Evolutionary conservation across 1,139 yeast genomes (phyloP), one percentile per base, ranked within the genome.

Genomic region (Suhomyces ambrosiae): DNA sequence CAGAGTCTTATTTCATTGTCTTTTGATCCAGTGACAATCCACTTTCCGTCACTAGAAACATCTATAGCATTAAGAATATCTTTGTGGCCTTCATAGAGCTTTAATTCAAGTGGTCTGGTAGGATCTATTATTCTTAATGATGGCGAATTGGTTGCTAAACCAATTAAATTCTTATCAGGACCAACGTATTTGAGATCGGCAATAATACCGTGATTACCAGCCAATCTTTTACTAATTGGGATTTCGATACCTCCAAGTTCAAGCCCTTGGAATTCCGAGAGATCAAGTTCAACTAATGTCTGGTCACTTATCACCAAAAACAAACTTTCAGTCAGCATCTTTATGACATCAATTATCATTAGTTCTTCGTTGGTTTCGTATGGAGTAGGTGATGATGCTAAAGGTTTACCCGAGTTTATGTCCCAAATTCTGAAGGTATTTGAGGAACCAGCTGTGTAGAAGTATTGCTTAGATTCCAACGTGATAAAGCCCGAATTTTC

Each of bases 171-270:
- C 29, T 65, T 60, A 9, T 69, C 60, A 7, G 88, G 86, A 0
- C 94, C 95, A 27, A 82, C 85, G 53, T 81, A 83, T 47, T 79
- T 76, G 62, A 88, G 75, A 54, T 88, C 98, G 7, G 97, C 95
- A 52, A 92, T 82, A 23, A 94, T 94, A 44, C 97, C 97, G 61
- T 92, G 96, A 59, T 90, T 89, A 51, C 97, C 97, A 1, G 96
- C 95, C 48, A 89, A 72, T 31, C 80, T 71, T 37, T 79, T 70
- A 8, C 61, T 49, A 3, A 78, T 56, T 8, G 75, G 71, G 7
- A 86, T 61, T 12, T 55, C 60, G n/a, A 57, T 45, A 11, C 46
- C 50, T 10, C 56, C 43, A 8, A 56, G 49, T 12, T 58, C 55
- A 19, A 37, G 16, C 13, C 22, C 27, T 8, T 23, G 24, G 25